Evolutionary conservation across 23 red algal species (phyloP).

Genomic region (Chondrus crispus): DNA sequence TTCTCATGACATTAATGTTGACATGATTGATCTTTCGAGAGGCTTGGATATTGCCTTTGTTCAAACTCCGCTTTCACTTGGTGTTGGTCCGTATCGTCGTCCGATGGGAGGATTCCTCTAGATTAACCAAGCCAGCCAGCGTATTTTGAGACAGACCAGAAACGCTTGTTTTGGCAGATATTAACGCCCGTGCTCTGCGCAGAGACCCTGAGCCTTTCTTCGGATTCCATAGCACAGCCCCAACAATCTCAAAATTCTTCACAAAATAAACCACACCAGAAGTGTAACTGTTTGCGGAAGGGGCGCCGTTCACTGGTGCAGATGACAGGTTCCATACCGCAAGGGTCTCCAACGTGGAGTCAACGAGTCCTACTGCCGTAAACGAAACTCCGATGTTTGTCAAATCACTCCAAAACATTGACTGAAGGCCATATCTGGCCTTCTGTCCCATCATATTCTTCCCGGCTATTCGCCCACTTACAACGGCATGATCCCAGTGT

Average conservation of each 20-base stretch:
- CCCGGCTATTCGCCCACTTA: constrained; percentile 68
- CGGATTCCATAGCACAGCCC: constrained; percentile 71
- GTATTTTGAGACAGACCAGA: constrained; percentile 6
- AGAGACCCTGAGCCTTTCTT: constrained; percentile 19
- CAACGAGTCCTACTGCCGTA: constrained; percentile 67
- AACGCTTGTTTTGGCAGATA: constrained; percentile 21
- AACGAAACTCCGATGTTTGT: constrained; percentile 47
- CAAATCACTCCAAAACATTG: constrained; percentile 91
- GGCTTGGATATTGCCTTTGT: too few relatives aligned
- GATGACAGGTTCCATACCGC: constrained; percentile 51
- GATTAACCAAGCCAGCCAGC: constrained; percentile 19
- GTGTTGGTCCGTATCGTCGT: constrained; percentile 3
- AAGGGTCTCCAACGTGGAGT: constrained; percentile 54
- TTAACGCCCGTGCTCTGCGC: constrained; percentile 40
- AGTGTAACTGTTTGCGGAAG: constrained; percentile 17
- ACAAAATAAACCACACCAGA: constrained; percentile 62
- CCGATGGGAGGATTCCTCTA: not conserved
- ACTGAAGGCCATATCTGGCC: constrained; percentile 53
- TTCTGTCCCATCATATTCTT: constrained; percentile 58
- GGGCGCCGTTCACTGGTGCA: not conserved
- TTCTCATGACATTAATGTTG: too few relatives aligned
- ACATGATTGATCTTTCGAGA: too few relatives aligned
- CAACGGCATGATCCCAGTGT: constrained; percentile 88
- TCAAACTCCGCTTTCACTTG: too few relatives aligned
- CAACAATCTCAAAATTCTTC: constrained; percentile 51